These are phyloP conservation scores for Helicocarpus griseus DNA, from an alignment of 2,329 filamentous ascomycete genomes.

Conservation along the genomic window DNA sequence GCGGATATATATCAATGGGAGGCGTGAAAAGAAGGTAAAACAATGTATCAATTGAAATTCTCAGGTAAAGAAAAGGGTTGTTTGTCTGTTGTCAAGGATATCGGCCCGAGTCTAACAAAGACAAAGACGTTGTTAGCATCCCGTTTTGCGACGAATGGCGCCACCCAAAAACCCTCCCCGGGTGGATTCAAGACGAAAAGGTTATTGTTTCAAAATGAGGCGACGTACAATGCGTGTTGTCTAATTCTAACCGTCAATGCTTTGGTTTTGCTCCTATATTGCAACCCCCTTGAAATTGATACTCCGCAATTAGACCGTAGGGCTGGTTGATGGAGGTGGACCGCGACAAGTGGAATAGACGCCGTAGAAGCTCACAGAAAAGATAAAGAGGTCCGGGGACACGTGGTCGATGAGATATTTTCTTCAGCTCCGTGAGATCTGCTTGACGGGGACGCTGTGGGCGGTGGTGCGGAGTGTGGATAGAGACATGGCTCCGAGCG, in stretches of 20 bases:
- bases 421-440: neutral
- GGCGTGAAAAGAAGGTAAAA: neutral
- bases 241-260: too few species aligned
- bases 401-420: neutral
- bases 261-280: neutral
- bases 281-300: neutral
- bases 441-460: neutral
- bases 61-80: neutral
- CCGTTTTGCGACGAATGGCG: neutral
- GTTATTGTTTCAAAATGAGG: too few species aligned
- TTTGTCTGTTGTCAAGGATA: too few species aligned
- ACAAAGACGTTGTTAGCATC: neutral
- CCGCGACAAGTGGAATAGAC: neutral
- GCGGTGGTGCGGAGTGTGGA: neutral
- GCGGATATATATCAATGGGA: neutral
- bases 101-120: neutral
- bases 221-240: too few species aligned
- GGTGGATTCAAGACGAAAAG: too few species aligned
- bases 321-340: neutral
- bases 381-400: neutral
- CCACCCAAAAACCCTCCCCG: neutral
- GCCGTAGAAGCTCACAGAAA: neutral
- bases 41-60: neutral
- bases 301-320: too few species aligned
- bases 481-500: neutral